Evolutionary conservation across 805 yeast genomes (phyloP).

Genomic region (Kluyveromyces lactis): DNA sequence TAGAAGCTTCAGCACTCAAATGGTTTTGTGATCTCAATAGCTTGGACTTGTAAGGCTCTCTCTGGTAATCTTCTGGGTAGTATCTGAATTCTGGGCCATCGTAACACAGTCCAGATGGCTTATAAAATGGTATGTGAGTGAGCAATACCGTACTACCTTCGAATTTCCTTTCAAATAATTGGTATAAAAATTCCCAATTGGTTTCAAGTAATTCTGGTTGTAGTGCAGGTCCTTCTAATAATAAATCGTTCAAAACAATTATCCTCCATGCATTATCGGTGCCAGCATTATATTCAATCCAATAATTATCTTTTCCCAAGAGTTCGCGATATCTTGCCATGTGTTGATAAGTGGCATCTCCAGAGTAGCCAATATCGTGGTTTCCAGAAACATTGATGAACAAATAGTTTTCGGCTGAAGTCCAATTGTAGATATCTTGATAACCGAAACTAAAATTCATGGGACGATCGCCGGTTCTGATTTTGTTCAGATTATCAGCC

Average conservation of each 20-base stretch:
- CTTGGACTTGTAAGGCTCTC: conserved; percentile 62
- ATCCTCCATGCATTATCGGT: conserved; percentile 73
- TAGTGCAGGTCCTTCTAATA: conserved; percentile 84
- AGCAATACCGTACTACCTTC: conserved; percentile 73
- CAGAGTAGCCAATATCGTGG: conserved; percentile 92
- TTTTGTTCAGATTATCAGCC: conserved; percentile 18
- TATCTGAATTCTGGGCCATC: conserved; percentile 75
- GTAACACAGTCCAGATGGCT: conserved; percentile 69
- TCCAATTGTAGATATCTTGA: conserved; percentile 62
- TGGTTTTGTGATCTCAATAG: conserved; percentile 80
- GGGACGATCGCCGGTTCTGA: conserved; percentile 19
- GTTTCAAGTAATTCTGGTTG: conserved; percentile 60
- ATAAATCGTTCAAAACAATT: conserved; percentile 77
- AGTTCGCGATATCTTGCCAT: conserved; percentile 65
- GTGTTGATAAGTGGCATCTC: conserved; percentile 90
- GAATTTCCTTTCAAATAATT: conserved; percentile 47
- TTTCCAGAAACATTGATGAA: conserved; percentile 86
- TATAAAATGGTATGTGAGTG: conserved; percentile 86
- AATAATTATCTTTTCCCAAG: conserved; percentile 82
- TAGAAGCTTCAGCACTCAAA: conserved; percentile 56
- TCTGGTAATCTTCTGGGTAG: conserved; percentile 45
- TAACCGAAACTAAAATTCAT: conserved; percentile 40
- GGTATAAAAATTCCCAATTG: conserved; percentile 67
- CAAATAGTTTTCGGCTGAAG: conserved; percentile 45
- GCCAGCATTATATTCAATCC: conserved; percentile 58